A percentile compares a stretch with the other conserved stretches of the same genome.
phyloP scores from a whole-genome alignment of 1,284 basidiomycete species.

The Wallemia hederae region DNA sequence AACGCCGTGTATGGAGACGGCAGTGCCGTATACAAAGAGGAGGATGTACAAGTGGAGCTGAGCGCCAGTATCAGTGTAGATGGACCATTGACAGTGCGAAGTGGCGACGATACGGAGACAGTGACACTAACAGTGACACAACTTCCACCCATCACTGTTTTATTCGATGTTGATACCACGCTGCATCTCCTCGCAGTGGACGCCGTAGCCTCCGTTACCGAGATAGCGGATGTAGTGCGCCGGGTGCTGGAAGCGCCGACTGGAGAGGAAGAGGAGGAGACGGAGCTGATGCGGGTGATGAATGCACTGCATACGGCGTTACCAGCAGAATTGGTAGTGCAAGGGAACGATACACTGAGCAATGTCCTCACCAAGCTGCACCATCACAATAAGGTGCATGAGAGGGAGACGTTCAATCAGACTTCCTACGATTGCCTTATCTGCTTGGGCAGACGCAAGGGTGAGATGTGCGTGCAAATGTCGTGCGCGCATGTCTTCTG shows the following conservation, averaged over 20 bases:
- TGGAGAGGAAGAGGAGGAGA: neutral
- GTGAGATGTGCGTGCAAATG: conserved; percentile 32
- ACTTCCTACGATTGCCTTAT: conserved; percentile 34
- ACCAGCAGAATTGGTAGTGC: neutral
- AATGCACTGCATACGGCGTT: neutral
- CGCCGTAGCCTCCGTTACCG: neutral
- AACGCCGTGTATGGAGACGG: neutral
- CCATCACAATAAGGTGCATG: neutral
- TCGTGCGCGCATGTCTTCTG: conserved; percentile 43
- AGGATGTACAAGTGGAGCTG: neutral
- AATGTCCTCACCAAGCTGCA: neutral
- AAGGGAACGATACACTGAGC: neutral
- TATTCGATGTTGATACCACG: no score
- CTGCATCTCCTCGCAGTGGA: neutral
- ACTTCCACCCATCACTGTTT: no score
- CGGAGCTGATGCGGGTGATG: neutral
- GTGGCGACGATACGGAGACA: neutral
- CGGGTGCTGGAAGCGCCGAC: neutral
- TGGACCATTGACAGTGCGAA: neutral
- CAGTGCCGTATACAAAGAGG: neutral
- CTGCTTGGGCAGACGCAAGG: conserved; percentile 37
- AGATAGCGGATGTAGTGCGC: neutral
- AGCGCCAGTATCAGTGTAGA: neutral
- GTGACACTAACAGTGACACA: no score
- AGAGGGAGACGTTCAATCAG: conserved; percentile 21